Evolutionary conservation across 2,329 filamentous ascomycete genomes (phyloP), one percentile per base, ranked within the genome.

Genomic region (Fusarium continuum): DNA sequence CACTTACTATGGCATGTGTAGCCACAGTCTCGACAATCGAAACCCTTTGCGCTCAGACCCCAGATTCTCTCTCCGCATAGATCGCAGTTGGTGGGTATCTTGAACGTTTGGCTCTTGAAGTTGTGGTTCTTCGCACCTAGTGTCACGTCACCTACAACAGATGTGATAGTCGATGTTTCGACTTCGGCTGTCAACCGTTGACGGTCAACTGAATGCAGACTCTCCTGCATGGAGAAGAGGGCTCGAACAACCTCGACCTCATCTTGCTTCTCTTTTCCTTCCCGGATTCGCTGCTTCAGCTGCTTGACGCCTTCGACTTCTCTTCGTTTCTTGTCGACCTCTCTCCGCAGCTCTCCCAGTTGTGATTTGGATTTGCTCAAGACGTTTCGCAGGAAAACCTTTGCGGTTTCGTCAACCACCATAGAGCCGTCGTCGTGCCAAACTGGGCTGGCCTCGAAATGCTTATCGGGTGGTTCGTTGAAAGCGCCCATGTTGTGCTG

Each of bases 1-100:
- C 95, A 99, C 79, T 99, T 99, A 81, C 89, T 96, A 78, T 99
- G 95, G 73, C 95, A 99, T 3, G 93, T 97, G 78, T 97, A 99
- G 28, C 96, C 95, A 72, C 95, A 99, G 75, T 98, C 94, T 68
- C 91, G 87, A 73, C 95, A 99, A 74, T 96, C 93, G 73, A 97
- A 96, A 0, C 95, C 95, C 78, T 99, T 99, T 31, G 95, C 94
- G 25, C 92, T 96, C 34, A 99, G 77, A 1, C 95, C 95, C 95
- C 95, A 99, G 74, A 99, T 97, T 23, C 95, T 87, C 74, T 99
- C 95, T 16, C 93, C 93, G 70, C 95, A 99, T 11, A 97, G 84
- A 76, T 99, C 95, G 79, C 95, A 99, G 75, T 98, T 98, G 5
- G 95, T 99, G 0, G 96, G 96, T 59, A 99, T 97, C 76, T 98